Base-by-base conservation (phyloP, 2,329 filamentous ascomycete genomes). In the Epichloe scottii region DNA sequence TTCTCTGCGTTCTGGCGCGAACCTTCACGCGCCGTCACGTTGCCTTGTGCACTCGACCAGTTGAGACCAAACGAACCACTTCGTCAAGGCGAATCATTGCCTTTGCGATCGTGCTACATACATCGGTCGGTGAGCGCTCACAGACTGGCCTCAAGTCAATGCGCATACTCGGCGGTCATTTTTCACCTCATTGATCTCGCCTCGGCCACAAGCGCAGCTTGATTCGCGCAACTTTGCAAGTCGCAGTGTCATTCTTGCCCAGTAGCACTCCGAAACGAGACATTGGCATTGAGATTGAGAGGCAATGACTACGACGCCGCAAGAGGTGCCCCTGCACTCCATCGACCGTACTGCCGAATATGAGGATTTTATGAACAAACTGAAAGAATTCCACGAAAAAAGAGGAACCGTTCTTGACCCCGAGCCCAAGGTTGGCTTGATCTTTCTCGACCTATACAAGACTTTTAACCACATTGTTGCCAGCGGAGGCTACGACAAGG, bases 401-500 rank as follows among this genome's bases (percentile, higher is more conserved):
- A 80, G 89, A 69, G 88, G 88, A 50, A 94, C 87, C 7, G 70
- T 75, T 52, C 81, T 95, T 58, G 89, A 94, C 54, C 76, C 83
- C 33, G 85, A 90, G 64, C 89, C 89, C 48, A 89, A 87, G 69
- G 81, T 94, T 59, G 88, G 87, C 54, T 77, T 78, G 58, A 82
- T 82, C 54, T 82, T 85, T 56, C 77, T 95, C 54, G 86, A 95
- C 62, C 74, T 95, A 30, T 73, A 83, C 63, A 84, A 85, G 61
- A 77, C 94, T 33, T 95, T 88, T 73, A 84, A 85, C 55, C 77
- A 82, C 58, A 85, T 95, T 17, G 77, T 86, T 50, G 78, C 78
- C 21, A 81, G 83, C 59, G 89, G 89, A 49, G 89, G 89, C 53
- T 95, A 95, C 65, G 89, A 95, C 68, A 84, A 84, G 63, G 80